A percentile compares a stretch with the other conserved stretches of the same genome.
Conservation (phyloP, 306 rosid genomes). For the Citrullus colocynthis region DNA sequence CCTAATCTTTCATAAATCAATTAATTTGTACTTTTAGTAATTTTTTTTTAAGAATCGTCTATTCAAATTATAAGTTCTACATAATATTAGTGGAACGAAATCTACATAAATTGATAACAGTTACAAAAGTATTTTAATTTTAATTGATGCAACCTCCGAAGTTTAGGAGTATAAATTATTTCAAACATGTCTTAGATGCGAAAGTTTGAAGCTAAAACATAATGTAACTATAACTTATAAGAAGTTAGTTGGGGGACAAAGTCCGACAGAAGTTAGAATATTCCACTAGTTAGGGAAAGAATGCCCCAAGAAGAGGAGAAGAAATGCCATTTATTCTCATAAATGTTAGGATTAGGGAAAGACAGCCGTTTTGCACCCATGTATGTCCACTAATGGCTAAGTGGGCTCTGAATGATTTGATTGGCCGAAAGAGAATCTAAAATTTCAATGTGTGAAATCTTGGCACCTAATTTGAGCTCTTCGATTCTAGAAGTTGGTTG, state of each 20-base stretch:
- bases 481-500: not conserved
- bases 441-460: not conserved
- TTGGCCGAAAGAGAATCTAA: not conserved
- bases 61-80: too few relatives aligned
- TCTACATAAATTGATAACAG: too few relatives aligned
- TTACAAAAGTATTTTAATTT: too few relatives aligned
- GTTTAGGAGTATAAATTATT: too few relatives aligned
- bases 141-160: too few relatives aligned
- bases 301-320: not conserved
- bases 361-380: not conserved
- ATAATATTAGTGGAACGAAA: too few relatives aligned
- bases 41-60: too few relatives aligned
- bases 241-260: not conserved
- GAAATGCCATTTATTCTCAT: not conserved
- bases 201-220: too few relatives aligned
- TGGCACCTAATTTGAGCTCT: not conserved
- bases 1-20: too few relatives aligned
- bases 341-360: not conserved
- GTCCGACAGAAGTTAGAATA: not conserved
- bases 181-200: too few relatives aligned
- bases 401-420: not conserved
- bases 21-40: too few relatives aligned
- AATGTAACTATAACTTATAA: not conserved
- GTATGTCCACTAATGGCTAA: not conserved
- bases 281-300: not conserved